Evolutionary conservation across 2,329 filamentous ascomycete genomes (phyloP), one percentile per base, ranked within the genome.

Genomic region (Hirsutella rhossiliensis): DNA sequence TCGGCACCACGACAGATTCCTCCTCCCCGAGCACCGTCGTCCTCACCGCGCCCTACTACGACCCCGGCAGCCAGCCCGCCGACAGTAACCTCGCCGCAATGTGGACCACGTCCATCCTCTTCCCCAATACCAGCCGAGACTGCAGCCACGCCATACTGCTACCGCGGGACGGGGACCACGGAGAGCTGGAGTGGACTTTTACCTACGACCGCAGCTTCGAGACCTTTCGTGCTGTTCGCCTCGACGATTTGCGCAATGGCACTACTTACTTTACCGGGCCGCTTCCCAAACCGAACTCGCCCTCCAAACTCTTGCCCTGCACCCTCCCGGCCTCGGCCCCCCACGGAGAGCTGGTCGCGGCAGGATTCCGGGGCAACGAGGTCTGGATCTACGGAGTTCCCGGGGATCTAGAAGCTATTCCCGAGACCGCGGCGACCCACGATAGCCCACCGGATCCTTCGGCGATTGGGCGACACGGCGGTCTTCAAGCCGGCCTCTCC

Each of bases 51-150:
- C 85, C 86, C 1, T 88, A 88, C 55, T 87, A 86, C 58, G 81
- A 85, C 37, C 84, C 80, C 0, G 81, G 81, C 31, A 77, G 76
- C 50, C 72, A 78, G 41, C 69, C 82, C 49, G 73, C 69, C 12
- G 79, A 82, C 46, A 78, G 85, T 46, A 75, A 80, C 48, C 73
- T 87, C 48, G 84, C 81, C 57, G 76, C 81, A 20, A 73, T 90
- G 56, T 92, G 86, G 86, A 90, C 86, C 7, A 87, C 84, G 1
- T 88, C 87, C 30, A 89, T 92, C 39, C 66, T 92, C 3, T 90
- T 90, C 45, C 85, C 86, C 4, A 86, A 88, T 52, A 82, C 79
- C n/a, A 87, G 81, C 51, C 76, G 79, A 41, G 82, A 86, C 51
- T 88, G 84, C 56, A 87, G 82, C 52, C 84, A 89, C 61, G 83